These are phyloP conservation scores for Cladosporium sp. DNA, from an alignment of 2,329 filamentous ascomycete species.

Conservation along the genomic window DNA sequence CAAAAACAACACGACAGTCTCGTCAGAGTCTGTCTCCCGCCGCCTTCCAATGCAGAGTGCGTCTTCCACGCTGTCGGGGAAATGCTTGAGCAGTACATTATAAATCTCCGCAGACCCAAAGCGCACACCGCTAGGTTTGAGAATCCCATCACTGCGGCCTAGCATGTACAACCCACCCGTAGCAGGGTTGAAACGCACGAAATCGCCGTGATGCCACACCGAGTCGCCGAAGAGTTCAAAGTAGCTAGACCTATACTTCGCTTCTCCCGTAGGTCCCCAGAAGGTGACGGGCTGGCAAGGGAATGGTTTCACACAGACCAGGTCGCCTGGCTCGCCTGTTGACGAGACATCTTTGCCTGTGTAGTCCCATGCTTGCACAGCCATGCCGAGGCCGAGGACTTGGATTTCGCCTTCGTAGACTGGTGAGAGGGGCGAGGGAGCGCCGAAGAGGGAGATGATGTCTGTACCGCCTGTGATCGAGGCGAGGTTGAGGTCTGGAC, in stretches of 20 bases:
- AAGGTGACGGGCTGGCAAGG: constrained; percentile 89
- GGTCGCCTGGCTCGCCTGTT: constrained; percentile 71
- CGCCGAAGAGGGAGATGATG: constrained; percentile 91
- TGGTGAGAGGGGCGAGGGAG: constrained; percentile 59
- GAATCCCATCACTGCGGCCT: constrained; percentile 82
- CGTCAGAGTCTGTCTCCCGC: constrained; percentile 67
- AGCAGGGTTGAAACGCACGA: constrained; percentile 65
- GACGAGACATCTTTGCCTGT: constrained; percentile 55
- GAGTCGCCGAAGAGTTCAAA: constrained; percentile 71
- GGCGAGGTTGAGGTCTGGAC: constrained; percentile 73
- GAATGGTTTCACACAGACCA: constrained; percentile 83
- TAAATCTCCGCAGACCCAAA: constrained; percentile 97
- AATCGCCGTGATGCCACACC: constrained; percentile 94
- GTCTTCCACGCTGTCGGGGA: constrained; percentile 73
- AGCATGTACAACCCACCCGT: constrained; percentile 86
- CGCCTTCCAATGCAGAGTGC: constrained; percentile 81
- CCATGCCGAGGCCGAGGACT: constrained; percentile 48
- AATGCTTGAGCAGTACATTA: constrained; percentile 83
- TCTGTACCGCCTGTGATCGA: constrained; percentile 96
- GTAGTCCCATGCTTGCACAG: constrained; percentile 47
- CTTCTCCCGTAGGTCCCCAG: constrained; percentile 67
- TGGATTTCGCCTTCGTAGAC: constrained; percentile 51
- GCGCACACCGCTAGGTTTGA: constrained; percentile 86
- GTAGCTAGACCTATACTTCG: constrained; percentile 79
- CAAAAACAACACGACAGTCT: constrained; percentile 84